A percentile compares a stretch with the other conserved stretches of the same genome.
Conservation (phyloP, 768 basidiomycete species). For the Phlegmacium glaucopus region DNA sequence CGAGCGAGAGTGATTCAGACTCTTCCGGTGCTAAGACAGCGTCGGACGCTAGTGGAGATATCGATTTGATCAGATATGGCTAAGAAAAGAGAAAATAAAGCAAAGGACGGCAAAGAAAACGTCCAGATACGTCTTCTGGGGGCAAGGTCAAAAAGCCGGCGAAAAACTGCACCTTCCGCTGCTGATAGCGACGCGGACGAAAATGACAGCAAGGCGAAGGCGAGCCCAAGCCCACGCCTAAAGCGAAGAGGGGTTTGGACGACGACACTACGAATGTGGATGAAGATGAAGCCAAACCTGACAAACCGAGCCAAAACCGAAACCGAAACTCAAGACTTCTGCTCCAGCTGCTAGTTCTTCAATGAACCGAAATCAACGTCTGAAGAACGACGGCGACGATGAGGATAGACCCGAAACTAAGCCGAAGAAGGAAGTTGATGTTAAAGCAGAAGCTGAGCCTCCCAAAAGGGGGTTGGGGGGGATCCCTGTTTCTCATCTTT, state of each 20-base stretch:
- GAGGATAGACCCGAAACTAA: constrained; percentile 40
- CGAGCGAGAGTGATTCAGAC: no score
- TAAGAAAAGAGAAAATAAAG: no score
- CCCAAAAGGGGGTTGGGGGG: constrained; percentile 65
- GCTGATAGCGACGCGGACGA: constrained; percentile 34
- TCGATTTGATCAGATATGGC: constrained; percentile 48
- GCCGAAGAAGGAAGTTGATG: constrained; percentile 39
- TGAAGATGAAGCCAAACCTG: constrained; percentile 20
- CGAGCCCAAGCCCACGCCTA: constrained; percentile 47
- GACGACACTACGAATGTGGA: constrained; percentile 50
- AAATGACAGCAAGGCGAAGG: constrained; percentile 41
- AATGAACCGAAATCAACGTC: no score
- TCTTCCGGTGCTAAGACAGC: no score
- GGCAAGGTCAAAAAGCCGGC: constrained; percentile 8
- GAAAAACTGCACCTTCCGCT: constrained; percentile 2
- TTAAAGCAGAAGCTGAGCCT: constrained; percentile 46
- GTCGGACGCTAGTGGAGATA: constrained; percentile 86
- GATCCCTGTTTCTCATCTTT: no score
- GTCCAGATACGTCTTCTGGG: no score
- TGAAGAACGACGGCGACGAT: constrained; percentile 37
- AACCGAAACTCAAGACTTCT: constrained; percentile 10
- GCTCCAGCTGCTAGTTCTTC: no score
- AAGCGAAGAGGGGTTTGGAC: constrained; percentile 36
- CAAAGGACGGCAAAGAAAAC: no score
- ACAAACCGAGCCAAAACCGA: no score